Base-by-base conservation (phyloP, 2,329 filamentous ascomycete species). In the Aspergillus brunneoviolaceus region DNA sequence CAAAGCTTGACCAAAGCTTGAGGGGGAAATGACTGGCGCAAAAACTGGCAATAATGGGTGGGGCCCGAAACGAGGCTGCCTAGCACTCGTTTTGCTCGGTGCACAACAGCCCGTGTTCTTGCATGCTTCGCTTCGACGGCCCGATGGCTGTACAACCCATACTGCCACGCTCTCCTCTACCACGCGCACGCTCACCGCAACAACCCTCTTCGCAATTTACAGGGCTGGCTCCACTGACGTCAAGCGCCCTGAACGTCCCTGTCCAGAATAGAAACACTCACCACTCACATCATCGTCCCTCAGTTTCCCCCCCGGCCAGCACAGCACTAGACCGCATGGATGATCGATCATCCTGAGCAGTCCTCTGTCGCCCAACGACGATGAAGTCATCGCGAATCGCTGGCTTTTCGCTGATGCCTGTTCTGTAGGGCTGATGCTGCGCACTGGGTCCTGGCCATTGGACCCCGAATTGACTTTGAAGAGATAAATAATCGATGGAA, bases 1-100 rank as follows among this genome's bases (percentile, higher is more conserved):
- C 42, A 47, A 55, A 55, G 53, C 53, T 55, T 55, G 27, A 49
- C 42, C n/a, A 49, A 49, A 52, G 48, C 42, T 47, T 55, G 29
- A 31, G 27, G 16, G 23, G 52, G 16, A 45, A 45, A 47, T 35
- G 33, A 35, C 33, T 12, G 33, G 27, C 12, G 49, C 19, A 14
- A 29, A 29, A 11, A 11, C 19, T 21, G 29, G 29, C 50, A 35
- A 29, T 52, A 29, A 29, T 29, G 50, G 23, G 42, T 21, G 29
- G 29, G 6, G 29, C 27, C 12, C 10, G 19, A 21, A 31, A 35
- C 29, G 29, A 33, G 6, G 49, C 29, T n/a, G 51, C 51, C 25
- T 10, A 39, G 31, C 31, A 52, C 12, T 42, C 51, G 12, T 19
- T 21, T 14, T 39, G 5, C 19, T 10, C 5, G 51, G 39, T 19